These are phyloP conservation scores for Podaxis mareebaensis DNA, from an alignment of 768 basidiomycete species.

Conservation along the genomic window DNA sequence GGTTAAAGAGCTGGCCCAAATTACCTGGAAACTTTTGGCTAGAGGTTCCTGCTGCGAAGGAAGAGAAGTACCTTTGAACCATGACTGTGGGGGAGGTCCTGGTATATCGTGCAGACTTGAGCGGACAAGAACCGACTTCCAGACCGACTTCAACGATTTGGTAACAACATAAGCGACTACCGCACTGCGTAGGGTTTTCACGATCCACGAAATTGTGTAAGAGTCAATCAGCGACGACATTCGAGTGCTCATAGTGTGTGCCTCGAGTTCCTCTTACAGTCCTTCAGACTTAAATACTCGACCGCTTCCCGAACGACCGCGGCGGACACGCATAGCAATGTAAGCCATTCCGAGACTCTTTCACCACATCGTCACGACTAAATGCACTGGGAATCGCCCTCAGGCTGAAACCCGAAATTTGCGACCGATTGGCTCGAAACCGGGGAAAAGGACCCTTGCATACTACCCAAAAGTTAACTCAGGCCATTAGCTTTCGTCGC, in stretches of 20 bases:
- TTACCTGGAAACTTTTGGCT: slow-evolving; percentile 31
- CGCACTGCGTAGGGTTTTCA: background rate
- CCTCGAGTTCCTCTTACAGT: background rate
- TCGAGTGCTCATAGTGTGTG: background rate
- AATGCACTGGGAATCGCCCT: background rate
- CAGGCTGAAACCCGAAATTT: background rate
- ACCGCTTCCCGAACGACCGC: background rate
- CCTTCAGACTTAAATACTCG: background rate
- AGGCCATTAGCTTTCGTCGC: background rate
- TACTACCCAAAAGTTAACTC: background rate
- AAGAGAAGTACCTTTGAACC: slow-evolving; percentile 30
- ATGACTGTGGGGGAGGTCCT: slow-evolving; percentile 35
- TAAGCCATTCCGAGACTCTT: background rate
- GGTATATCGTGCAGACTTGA: slow-evolving; percentile 28
- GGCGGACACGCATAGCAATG: background rate
- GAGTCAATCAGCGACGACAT: too few relatives aligned
- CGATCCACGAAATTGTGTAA: background rate
- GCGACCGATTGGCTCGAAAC: background rate
- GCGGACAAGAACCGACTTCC: background rate
- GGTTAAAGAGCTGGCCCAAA: slow-evolving; percentile 41
- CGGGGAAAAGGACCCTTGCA: background rate
- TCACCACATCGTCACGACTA: background rate
- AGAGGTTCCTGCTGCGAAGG: background rate
- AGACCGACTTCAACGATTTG: background rate
- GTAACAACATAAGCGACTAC: background rate